Conservation (phyloP, 176 grass and related monocot genomes). For the Leersia perrieri region DNA sequence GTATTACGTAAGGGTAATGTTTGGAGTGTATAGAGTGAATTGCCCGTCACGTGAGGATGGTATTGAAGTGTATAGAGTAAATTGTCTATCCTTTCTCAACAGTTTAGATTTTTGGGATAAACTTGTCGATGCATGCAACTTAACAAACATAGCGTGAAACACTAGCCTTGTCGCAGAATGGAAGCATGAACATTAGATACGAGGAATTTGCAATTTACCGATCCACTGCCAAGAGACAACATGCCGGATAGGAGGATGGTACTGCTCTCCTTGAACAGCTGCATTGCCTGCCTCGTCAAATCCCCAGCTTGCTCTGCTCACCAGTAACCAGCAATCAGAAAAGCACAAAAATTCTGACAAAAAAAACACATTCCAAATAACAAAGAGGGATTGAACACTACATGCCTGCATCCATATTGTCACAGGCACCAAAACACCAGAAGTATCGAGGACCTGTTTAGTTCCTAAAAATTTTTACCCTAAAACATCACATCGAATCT, state of each 20-base stretch:
- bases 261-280: constrained; percentile 70
- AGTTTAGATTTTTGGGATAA: too few relatives aligned
- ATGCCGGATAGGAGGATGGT: constrained; percentile 58
- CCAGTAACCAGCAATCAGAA: constrained; percentile 30
- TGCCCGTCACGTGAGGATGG: too few relatives aligned
- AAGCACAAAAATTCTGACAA: not conserved
- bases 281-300: constrained; percentile 64
- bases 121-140: too few relatives aligned
- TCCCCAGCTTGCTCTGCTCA: constrained; percentile 60
- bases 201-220: constrained; percentile 34
- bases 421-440: not conserved
- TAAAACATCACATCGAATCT: too few relatives aligned
- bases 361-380: not conserved
- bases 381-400: not conserved
- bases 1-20: too few relatives aligned
- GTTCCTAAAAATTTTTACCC: too few relatives aligned
- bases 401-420: not conserved
- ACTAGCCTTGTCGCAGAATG: not conserved
- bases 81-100: too few relatives aligned
- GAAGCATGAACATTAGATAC: not conserved
- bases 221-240: constrained; percentile 73
- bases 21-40: too few relatives aligned
- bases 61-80: too few relatives aligned
- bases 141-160: too few relatives aligned
- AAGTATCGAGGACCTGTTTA: too few relatives aligned